These are phyloP conservation scores for Oenanthe sinensis DNA, from an alignment of 129 eudicot species.

Conservation along the genomic window DNA sequence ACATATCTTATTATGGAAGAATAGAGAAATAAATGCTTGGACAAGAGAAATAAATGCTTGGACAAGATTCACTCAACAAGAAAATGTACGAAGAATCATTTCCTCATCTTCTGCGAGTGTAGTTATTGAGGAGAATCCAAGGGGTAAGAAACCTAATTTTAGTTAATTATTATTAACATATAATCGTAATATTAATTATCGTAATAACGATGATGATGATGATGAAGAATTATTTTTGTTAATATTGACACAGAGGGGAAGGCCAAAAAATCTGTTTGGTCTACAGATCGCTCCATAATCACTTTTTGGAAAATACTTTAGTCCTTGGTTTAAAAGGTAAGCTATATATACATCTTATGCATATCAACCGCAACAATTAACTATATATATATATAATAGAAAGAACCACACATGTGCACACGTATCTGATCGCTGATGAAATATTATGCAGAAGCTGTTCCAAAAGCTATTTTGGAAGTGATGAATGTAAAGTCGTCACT, in stretches of 20 bases:
- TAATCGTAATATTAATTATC: too few relatives aligned
- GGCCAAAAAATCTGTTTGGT: background rate
- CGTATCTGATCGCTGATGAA: background rate
- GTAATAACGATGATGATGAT: too few relatives aligned
- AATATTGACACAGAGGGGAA: background rate
- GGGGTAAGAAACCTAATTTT: background rate
- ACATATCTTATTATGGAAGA: background rate
- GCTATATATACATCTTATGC: background rate
- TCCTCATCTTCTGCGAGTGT: background rate
- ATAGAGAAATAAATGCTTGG: background rate
- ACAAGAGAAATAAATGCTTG: too few relatives aligned
- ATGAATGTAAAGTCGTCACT: background rate
- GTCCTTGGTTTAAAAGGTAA: background rate
- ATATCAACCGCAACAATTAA: too few relatives aligned
- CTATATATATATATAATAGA: too few relatives aligned
- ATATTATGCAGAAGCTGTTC: background rate
- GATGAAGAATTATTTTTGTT: too few relatives aligned
- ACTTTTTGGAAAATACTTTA: background rate
- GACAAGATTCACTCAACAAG: background rate
- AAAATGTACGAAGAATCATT: background rate
- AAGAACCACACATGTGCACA: too few relatives aligned
- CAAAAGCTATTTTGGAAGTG: background rate
- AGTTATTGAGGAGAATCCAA: too few relatives aligned
- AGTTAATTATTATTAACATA: too few relatives aligned
- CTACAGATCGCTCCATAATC: background rate